These are phyloP conservation scores for Ilex asprella DNA, from an alignment of 257 asterid genomes.

Conservation along the genomic window DNA sequence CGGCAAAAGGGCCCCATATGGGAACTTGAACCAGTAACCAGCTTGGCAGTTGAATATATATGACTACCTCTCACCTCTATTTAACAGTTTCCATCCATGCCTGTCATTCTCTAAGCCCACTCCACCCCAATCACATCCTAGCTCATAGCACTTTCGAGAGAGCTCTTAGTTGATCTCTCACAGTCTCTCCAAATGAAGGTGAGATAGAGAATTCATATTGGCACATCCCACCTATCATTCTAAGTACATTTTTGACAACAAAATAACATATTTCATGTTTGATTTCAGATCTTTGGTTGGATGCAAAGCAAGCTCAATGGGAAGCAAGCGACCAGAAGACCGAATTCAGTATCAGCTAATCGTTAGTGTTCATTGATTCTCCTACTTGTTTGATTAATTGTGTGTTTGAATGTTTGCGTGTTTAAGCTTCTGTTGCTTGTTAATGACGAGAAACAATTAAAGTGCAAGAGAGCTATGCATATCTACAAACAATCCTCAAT, in stretches of 20 bases:
- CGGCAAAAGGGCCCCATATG: conserved; percentile 19
- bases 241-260: neutral
- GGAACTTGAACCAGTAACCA: conserved; percentile 45
- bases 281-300: conserved; percentile 68
- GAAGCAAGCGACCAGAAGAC: conserved; percentile 20
- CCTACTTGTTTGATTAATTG: too few relatives aligned
- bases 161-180: neutral
- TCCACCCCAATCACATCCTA: conserved; percentile 13
- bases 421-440: neutral
- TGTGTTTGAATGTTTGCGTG: neutral
- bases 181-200: conserved; percentile 49
- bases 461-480: too few relatives aligned
- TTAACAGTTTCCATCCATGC: conserved; percentile 10
- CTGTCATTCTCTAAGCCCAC: neutral
- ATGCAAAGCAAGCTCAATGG: conserved; percentile 47
- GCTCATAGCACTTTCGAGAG: conserved; percentile 8
- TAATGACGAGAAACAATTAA: too few relatives aligned
- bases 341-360: conserved; percentile 20
- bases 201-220: neutral
- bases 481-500: too few relatives aligned
- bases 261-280: conserved; percentile 5
- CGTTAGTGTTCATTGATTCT: conserved; percentile 28
- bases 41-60: conserved; percentile 9
- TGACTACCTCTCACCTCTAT: conserved; percentile 16
- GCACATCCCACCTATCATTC: neutral